Conservation (phyloP, 1,284 basidiomycete genomes). For the Irpex sp. region DNA sequence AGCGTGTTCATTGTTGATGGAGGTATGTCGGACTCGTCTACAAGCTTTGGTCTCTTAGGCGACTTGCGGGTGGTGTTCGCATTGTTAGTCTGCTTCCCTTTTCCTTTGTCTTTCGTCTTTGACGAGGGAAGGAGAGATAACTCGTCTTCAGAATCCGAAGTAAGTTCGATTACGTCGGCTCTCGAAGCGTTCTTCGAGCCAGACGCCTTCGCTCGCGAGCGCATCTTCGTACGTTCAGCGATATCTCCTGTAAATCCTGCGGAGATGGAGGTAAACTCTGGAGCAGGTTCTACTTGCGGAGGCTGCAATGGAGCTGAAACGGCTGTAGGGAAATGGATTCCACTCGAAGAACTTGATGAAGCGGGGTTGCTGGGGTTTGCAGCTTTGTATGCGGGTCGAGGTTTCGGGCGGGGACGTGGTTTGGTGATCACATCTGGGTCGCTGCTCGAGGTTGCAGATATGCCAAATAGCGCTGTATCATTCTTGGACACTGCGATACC, state of each 20-base stretch:
- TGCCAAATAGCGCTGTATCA: slow-evolving; percentile 3
- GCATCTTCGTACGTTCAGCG: slow-evolving; percentile 44
- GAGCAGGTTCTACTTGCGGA: neutral
- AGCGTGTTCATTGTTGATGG: slow-evolving; percentile 25
- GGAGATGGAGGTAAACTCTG: neutral
- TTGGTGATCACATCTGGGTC: neutral
- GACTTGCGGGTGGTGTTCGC: neutral
- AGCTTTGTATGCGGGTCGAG: slow-evolving; percentile 6
- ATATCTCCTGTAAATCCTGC: slow-evolving; percentile 30
- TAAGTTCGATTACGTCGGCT: slow-evolving; percentile 25
- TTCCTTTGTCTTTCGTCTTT: slow-evolving; percentile 14
- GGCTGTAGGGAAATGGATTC: neutral
- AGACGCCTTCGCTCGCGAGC: slow-evolving; percentile 26
- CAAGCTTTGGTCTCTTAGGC: slow-evolving; percentile 17
- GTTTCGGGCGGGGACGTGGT: slow-evolving; percentile 7
- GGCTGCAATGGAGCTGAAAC: neutral
- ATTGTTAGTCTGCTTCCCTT: slow-evolving; percentile 2
- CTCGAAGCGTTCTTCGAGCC: slow-evolving; percentile 3
- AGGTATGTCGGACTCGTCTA: slow-evolving; percentile 9
- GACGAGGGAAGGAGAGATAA: slow-evolving; percentile 17
- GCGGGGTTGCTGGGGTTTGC: neutral
- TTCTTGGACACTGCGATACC: neutral
- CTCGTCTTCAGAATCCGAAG: slow-evolving; percentile 28
- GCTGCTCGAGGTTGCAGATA: slow-evolving; percentile 14
- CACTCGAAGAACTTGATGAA: slow-evolving; percentile 2